Conservation (phyloP, 306 rosid species). For the Corylus americana region DNA sequence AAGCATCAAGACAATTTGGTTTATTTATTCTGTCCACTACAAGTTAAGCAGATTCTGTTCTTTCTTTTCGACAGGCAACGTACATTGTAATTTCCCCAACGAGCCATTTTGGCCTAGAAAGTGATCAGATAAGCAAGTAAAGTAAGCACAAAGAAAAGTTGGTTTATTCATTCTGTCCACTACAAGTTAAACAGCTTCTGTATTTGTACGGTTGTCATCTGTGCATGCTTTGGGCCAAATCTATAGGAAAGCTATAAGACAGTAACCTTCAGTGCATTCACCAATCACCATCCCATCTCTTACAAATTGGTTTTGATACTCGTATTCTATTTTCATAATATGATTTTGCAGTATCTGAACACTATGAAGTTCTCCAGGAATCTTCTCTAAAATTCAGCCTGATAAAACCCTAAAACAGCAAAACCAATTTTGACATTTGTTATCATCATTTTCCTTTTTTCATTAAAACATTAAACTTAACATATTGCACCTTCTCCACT, state of each 20-base stretch:
- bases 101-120: too few relatives aligned
- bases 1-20: too few relatives aligned
- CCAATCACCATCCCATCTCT: neutral
- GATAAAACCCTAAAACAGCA: too few relatives aligned
- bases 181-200: neutral
- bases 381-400: neutral
- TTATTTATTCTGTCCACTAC: too few relatives aligned
- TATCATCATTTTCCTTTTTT: too few relatives aligned
- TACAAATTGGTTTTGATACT: neutral
- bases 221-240: slow-evolving; percentile 2
- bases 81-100: too few relatives aligned
- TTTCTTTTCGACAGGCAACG: too few relatives aligned
- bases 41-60: too few relatives aligned
- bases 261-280: neutral
- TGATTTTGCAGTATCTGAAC: neutral
- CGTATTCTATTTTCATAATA: neutral
- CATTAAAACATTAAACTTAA: neutral
- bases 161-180: neutral
- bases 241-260: neutral
- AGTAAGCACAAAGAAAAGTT: neutral
- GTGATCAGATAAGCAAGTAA: too few relatives aligned
- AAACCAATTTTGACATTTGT: neutral
- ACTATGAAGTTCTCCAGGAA: neutral
- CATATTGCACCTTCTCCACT: too few relatives aligned
- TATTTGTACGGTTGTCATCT: neutral